phyloP scores from a whole-genome alignment of 1,139 yeast species.

The Yamadazyma epiphylla region DNA sequence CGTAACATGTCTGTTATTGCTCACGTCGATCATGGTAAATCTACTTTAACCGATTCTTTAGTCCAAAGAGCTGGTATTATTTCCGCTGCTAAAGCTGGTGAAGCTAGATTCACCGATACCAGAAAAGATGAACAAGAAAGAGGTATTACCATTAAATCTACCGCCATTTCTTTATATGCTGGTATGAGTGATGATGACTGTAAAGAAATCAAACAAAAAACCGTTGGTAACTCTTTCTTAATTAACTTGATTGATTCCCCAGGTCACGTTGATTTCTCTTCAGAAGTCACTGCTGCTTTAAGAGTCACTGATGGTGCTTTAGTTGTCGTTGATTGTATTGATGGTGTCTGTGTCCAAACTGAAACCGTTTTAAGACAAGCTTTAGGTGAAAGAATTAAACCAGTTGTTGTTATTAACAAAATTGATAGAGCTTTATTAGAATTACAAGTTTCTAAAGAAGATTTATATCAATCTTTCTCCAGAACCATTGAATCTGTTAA shows the following conservation, averaged over 20 bases:
- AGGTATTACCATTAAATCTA: constrained; percentile 99
- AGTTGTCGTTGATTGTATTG: constrained; percentile 98
- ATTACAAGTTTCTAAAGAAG: constrained; percentile 98
- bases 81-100: constrained; percentile 99
- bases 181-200: constrained; percentile 87
- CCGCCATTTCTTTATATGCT: constrained; percentile 95
- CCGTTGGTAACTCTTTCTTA: constrained; percentile 91
- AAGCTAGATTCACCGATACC: constrained; percentile 99
- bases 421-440: constrained; percentile 99
- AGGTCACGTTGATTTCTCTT: constrained; percentile 99
- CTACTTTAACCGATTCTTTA: constrained; percentile 97
- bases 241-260: constrained; percentile 99
- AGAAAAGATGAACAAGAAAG: constrained; percentile 99
- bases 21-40: constrained; percentile 99
- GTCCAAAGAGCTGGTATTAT: constrained; percentile 99
- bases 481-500: constrained; percentile 99
- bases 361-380: constrained; percentile 99
- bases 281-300: constrained; percentile 99
- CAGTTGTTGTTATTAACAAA: constrained; percentile 97
- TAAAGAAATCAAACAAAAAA: constrained; percentile 94
- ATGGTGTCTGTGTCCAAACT: constrained; percentile 99
- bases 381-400: constrained; percentile 99
- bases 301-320: constrained; percentile 99
- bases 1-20: constrained; percentile 99
- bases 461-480: constrained; percentile 95